Evolutionary conservation across 345 rosid species (phyloP).

Genomic region (Hypericum perforatum): DNA sequence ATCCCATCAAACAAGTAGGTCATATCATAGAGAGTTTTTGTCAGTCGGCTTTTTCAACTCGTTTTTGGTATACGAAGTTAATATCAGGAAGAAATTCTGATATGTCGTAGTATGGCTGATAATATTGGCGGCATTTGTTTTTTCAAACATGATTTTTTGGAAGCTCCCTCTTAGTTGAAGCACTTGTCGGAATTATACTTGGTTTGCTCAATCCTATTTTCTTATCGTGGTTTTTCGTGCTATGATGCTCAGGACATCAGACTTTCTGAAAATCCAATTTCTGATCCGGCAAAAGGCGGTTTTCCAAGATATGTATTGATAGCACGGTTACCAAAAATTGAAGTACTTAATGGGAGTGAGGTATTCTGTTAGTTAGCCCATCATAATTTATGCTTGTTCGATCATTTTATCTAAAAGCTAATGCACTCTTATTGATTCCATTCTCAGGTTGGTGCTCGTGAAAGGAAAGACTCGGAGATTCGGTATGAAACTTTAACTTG

Average conservation of each 20-base stretch:
- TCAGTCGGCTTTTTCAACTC: too few species aligned
- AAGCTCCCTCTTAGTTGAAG: too few species aligned
- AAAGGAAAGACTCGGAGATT: conserved; percentile 93
- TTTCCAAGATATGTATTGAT: conserved; percentile 67
- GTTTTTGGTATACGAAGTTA: too few species aligned
- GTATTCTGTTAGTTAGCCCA: conserved; percentile 26
- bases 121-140: too few species aligned
- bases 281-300: conserved; percentile 71
- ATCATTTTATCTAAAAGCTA: conserved; percentile 12
- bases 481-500: conserved; percentile 36
- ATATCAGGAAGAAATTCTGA: too few species aligned
- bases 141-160: too few species aligned
- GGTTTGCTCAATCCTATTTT: conserved; percentile 4
- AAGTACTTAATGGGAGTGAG: conserved; percentile 93
- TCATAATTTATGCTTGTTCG: conserved; percentile 7
- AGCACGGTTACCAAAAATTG: conserved; percentile 68
- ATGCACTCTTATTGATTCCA: conserved; percentile 2
- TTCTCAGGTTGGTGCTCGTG: conserved; percentile 64
- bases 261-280: conserved; percentile 79
- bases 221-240: conserved; percentile 11
- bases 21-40: too few species aligned
- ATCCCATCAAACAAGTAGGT: too few species aligned
- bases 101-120: too few species aligned
- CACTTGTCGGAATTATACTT: neutral
- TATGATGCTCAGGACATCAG: conserved; percentile 51